Evolutionary conservation across 306 rosid species (phyloP).

Genomic region (Dryas octopetala): DNA sequence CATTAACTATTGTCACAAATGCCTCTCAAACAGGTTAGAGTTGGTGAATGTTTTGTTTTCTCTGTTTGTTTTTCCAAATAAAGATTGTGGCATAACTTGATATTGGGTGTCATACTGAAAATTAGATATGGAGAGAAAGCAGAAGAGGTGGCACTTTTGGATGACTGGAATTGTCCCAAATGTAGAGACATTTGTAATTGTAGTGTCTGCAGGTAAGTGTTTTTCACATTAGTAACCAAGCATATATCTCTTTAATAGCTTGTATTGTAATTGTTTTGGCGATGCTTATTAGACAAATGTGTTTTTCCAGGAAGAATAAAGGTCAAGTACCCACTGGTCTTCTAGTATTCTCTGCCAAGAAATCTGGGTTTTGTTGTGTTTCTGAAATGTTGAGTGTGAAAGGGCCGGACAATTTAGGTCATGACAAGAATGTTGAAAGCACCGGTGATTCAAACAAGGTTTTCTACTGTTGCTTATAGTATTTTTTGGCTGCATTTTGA

Average conservation of each 20-base stretch:
- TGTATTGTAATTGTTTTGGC: constrained; percentile 20
- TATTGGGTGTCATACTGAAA: constrained; percentile 7
- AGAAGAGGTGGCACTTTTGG: constrained; percentile 37
- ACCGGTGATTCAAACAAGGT: constrained; percentile 29
- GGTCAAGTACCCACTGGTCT: constrained; percentile 75
- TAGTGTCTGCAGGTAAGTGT: constrained; percentile 67
- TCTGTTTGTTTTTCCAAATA: not conserved
- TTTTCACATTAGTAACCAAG: not conserved
- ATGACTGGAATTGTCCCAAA: constrained; percentile 71
- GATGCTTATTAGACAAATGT: not conserved
- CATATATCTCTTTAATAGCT: not conserved
- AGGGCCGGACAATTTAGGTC: constrained; percentile 26
- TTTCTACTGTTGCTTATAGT: not conserved
- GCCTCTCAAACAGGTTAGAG: constrained; percentile 72
- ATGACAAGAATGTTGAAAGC: constrained; percentile 11
- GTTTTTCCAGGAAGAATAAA: constrained; percentile 51
- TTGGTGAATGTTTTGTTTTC: not conserved
- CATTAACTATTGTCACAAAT: constrained; percentile 53
- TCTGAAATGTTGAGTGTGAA: constrained; percentile 48
- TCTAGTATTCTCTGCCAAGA: constrained; percentile 47
- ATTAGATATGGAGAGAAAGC: constrained; percentile 72
- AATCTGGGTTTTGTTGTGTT: constrained; percentile 57
- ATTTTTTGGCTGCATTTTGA: not conserved
- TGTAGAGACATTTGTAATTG: constrained; percentile 79
- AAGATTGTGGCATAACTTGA: not conserved